Conservation (phyloP, 164 flowering plant species). For the Euptelea pleiosperma region DNA sequence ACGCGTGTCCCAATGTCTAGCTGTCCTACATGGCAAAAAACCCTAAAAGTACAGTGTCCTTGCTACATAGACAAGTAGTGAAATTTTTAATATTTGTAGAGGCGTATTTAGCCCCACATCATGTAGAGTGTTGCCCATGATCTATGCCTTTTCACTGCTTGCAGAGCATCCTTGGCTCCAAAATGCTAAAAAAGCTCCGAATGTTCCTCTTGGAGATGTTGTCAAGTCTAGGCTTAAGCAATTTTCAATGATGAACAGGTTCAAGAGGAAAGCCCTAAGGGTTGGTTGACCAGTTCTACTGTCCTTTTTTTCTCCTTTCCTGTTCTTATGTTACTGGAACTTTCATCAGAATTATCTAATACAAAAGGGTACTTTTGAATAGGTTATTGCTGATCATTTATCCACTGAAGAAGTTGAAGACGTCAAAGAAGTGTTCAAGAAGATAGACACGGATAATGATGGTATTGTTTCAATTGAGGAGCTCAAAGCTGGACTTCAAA, state of each 20-base stretch:
- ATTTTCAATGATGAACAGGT: constrained; percentile 63
- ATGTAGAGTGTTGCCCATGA: no score
- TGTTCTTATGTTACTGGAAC: constrained; percentile 1
- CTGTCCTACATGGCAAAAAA: no score
- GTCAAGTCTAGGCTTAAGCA: constrained; percentile 61
- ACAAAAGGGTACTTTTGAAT: constrained; percentile 5
- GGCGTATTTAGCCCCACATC: not conserved
- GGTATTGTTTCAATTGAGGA: constrained; percentile 73
- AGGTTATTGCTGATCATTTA: constrained; percentile 91
- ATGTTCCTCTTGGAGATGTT: constrained; percentile 59
- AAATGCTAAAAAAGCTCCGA: constrained; percentile 59
- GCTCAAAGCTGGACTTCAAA: constrained; percentile 63
- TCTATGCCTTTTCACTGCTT: not conserved
- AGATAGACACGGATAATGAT: constrained; percentile 76
- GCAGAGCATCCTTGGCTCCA: constrained; percentile 61
- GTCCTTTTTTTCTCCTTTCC: not conserved
- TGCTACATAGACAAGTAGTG: no score
- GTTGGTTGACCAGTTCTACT: constrained; percentile 7
- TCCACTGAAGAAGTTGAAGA: constrained; percentile 82
- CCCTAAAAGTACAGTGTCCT: no score
- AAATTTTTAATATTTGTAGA: no score
- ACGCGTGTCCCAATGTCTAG: no score
- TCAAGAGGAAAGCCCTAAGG: constrained; percentile 47
- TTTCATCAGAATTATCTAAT: not conserved
- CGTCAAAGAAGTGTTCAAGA: constrained; percentile 73